Conservation (phyloP, 2,329 filamentous ascomycete species). For the Colletotrichum trifolii region DNA sequence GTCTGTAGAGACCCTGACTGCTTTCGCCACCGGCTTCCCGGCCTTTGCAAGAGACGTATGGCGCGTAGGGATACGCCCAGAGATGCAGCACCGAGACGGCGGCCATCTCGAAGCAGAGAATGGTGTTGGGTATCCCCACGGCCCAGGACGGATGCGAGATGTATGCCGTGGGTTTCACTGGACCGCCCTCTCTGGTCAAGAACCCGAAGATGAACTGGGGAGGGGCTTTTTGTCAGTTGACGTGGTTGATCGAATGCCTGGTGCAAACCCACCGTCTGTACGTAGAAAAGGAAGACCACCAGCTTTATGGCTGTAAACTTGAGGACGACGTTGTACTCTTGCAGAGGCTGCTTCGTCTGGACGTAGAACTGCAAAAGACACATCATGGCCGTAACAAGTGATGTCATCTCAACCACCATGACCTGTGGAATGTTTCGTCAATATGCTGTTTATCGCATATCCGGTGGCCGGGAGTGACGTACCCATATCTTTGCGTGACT, state of each 20-base stretch:
- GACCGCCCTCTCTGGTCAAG: slow-evolving; percentile 6
- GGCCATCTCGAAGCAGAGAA: slow-evolving; percentile 19
- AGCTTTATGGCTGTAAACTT: slow-evolving; percentile 20
- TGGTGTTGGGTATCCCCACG: slow-evolving; percentile 12
- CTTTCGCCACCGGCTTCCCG: no score
- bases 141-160: slow-evolving; percentile 15
- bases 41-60: not conserved
- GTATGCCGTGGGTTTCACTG: not conserved
- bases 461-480: rapidly evolving
- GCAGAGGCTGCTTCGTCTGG: slow-evolving; percentile 4
- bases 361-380: slow-evolving; percentile 12
- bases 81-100: slow-evolving; percentile 13
- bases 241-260: not conserved
- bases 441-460: not conserved
- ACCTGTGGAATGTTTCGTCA: not conserved
- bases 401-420: slow-evolving; percentile 16
- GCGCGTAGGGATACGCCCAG: slow-evolving; percentile 6
- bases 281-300: slow-evolving; percentile 5
- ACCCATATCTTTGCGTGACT: slow-evolving; percentile 15
- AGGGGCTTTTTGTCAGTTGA: not conserved
- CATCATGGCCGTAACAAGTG: slow-evolving; percentile 16
- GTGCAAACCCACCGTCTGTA: slow-evolving; percentile 1
- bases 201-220: slow-evolving; percentile 13
- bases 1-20: no score
- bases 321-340: not conserved